A percentile compares a stretch with the other conserved stretches of the same genome.
These are phyloP conservation scores for Monsonia emarginata DNA, from an alignment of 441 rosid genomes.

Conservation along the genomic window DNA sequence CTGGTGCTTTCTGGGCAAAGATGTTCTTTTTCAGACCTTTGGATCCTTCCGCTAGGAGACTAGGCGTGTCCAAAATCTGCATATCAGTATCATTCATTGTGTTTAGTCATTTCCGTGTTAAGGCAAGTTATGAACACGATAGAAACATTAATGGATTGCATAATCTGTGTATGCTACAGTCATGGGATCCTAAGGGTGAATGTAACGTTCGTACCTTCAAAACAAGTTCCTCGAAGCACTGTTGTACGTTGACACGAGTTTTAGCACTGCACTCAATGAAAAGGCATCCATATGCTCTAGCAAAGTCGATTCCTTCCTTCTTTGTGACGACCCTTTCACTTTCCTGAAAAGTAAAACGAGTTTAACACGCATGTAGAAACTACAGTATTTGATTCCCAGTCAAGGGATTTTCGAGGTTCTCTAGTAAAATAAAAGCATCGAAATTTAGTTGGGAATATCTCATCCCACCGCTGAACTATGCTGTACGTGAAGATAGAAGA, in stretches of 20 bases:
- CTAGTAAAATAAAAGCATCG: not conserved
- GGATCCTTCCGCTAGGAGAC: conserved; percentile 67
- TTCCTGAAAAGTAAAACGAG: conserved; percentile 36
- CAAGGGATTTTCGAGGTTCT: not conserved
- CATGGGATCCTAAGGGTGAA: not conserved
- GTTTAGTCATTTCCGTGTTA: not conserved
- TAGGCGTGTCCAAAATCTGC: conserved; percentile 85
- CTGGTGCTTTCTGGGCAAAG: conserved; percentile 61
- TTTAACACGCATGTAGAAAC: conserved; percentile 1
- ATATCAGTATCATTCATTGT: not conserved
- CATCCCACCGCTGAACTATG: not conserved
- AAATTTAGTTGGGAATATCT: not conserved
- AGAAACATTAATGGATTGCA: not conserved
- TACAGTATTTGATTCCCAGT: not conserved
- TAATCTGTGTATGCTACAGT: no score
- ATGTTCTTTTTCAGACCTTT: conserved; percentile 73
- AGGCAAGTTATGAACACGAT: not conserved
- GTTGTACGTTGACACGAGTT: conserved; percentile 60
- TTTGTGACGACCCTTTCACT: conserved; percentile 62
- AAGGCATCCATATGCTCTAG: conserved; percentile 58
- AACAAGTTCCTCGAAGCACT: conserved; percentile 76
- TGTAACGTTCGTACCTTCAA: conserved; percentile 32
- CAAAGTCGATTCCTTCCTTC: conserved; percentile 60
- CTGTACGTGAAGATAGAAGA: not conserved
- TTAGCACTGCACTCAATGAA: conserved; percentile 71